A percentile compares a stretch with the other conserved stretches of the same genome.
phyloP scores from a whole-genome alignment of 495 filamentous ascomycete species.

The Lasiosphaeria hispida region DNA sequence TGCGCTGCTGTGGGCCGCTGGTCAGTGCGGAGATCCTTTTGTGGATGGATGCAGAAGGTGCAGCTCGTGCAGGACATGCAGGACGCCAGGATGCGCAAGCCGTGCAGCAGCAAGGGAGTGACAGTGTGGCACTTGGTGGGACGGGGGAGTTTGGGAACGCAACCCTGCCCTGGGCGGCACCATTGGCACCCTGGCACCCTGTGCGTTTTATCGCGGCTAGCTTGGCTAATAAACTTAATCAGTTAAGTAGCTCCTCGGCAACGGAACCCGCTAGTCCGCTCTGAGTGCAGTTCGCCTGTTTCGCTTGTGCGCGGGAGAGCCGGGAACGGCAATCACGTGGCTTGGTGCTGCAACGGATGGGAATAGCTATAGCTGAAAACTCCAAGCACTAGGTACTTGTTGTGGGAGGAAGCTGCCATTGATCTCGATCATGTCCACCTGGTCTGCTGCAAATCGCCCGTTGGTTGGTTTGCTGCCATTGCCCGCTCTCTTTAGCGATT shows the following conservation, averaged over 20 bases:
- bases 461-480: background rate
- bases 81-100: conserved; percentile 6
- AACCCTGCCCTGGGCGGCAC: no score
- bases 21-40: conserved; percentile 15
- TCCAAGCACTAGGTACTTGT: no score
- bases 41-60: conserved; percentile 12
- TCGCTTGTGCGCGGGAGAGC: background rate
- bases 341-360: background rate
- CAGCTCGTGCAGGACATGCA: conserved; percentile 8
- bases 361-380: background rate
- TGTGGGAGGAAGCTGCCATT: no score
- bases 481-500: no score
- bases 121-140: conserved; percentile 15
- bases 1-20: conserved; percentile 1
- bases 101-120: conserved; percentile 11
- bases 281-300: background rate
- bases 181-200: no score
- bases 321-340: background rate
- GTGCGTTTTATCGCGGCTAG: conserved; percentile 15
- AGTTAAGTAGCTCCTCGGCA: conserved; percentile 8
- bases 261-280: background rate
- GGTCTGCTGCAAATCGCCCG: background rate
- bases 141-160: conserved; percentile 6
- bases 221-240: conserved; percentile 15
- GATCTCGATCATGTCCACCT: no score